Evolutionary conservation across 2,329 filamentous ascomycete species (phyloP).

Genomic region (Fusarium sp.): DNA sequence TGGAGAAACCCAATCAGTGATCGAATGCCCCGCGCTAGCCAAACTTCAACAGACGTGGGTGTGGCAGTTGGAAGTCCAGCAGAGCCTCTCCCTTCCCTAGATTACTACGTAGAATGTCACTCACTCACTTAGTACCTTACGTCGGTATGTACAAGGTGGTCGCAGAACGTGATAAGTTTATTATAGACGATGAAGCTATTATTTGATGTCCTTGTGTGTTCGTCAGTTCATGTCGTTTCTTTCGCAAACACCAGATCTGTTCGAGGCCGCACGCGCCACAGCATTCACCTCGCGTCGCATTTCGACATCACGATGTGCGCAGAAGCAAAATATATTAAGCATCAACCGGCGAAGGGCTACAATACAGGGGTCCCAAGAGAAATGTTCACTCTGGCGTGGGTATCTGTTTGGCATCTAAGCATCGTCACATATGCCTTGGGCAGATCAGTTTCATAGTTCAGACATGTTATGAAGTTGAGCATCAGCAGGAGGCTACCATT

Average conservation of each 20-base stretch:
- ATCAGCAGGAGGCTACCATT: too few relatives aligned
- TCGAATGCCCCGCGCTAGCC: conserved; percentile 49
- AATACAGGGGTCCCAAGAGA: too few relatives aligned
- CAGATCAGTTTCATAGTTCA: not conserved
- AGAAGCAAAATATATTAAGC: not conserved
- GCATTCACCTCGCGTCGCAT: not conserved
- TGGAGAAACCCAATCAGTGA: conserved; percentile 27
- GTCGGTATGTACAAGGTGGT: not conserved
- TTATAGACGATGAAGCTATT: not conserved
- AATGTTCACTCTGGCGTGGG: too few relatives aligned
- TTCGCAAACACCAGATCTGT: not conserved
- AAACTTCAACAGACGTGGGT: conserved; percentile 1
- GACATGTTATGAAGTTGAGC: fast-evolving
- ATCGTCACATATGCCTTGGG: not conserved
- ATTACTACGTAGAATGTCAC: not conserved
- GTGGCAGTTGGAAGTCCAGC: conserved; percentile 7
- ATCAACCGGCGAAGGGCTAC: not conserved
- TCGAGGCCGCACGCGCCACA: not conserved
- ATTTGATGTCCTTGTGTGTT: not conserved
- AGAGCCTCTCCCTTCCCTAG: conserved; percentile 18
- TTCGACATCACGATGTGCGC: not conserved
- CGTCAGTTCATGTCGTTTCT: not conserved
- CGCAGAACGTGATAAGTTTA: not conserved
- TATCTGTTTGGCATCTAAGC: not conserved
- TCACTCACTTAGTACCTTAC: not conserved